Percentiles rank a stretch among this genome's conserved stretches.
These are phyloP conservation scores for Asterophora parasitica DNA, from an alignment of 768 basidiomycete genomes.

Conservation along the genomic window DNA sequence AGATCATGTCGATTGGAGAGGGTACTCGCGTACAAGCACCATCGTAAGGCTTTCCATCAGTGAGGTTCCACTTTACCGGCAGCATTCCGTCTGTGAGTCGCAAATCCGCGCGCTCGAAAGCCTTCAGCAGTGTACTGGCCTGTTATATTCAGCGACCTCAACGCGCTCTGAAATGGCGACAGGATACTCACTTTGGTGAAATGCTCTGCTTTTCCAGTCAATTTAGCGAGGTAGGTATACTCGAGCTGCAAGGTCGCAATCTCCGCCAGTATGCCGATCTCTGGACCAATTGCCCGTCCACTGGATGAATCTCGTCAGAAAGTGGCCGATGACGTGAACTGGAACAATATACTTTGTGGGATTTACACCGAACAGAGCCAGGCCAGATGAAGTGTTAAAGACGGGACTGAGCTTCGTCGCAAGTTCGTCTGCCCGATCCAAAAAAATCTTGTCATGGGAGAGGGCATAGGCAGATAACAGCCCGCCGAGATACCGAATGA, in stretches of 20 bases:
- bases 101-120: constrained; percentile 44
- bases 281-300: constrained; percentile 25
- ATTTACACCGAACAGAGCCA: constrained; percentile 71
- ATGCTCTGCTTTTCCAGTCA: constrained; percentile 66
- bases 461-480: constrained; percentile 81
- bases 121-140: constrained; percentile 45
- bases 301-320: constrained; percentile 18
- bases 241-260: constrained; percentile 81
- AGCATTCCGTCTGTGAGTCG: constrained; percentile 55
- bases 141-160: constrained; percentile 16
- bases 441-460: constrained; percentile 54
- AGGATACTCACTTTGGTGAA: constrained; percentile 44
- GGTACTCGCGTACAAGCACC: constrained; percentile 30
- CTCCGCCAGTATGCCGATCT: constrained; percentile 61
- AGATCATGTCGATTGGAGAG: neutral
- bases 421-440: constrained; percentile 73
- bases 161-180: neutral
- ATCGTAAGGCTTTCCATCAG: constrained; percentile 38
- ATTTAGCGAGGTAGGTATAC: constrained; percentile 76
- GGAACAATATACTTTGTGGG: constrained; percentile 43
- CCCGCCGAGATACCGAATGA: constrained; percentile 88
- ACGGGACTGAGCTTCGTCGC: constrained; percentile 66
- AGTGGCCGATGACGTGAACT: neutral
- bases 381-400: constrained; percentile 64
- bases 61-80: constrained; percentile 53